Percentiles rank a stretch among this genome's conserved stretches.
Evolutionary conservation across 2,329 filamentous ascomycete genomes (phyloP).

Genomic region (Microcyclosporella mali): DNA sequence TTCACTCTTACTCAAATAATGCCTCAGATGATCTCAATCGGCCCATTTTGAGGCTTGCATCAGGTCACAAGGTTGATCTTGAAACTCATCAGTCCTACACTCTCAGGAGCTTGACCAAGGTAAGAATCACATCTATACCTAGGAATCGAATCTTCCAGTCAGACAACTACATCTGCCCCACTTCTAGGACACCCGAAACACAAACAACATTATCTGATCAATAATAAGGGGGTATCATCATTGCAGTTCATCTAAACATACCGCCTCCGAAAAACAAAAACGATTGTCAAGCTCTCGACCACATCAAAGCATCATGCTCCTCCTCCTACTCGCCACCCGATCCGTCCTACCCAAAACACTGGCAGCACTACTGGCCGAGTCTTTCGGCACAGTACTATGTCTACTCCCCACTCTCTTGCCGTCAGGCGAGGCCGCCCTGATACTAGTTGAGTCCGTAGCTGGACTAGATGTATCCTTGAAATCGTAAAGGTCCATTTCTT

Average conservation of each 20-base stretch:
- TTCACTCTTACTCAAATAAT: too few relatives aligned
- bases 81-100: too few relatives aligned
- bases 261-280: background rate
- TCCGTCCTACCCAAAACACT: background rate
- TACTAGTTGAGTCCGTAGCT: conserved; percentile 3
- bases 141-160: too few relatives aligned
- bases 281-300: background rate
- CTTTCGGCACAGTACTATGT: conserved; percentile 25
- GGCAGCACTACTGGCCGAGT: conserved; percentile 1
- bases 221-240: background rate
- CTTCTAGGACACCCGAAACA: too few relatives aligned
- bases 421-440: background rate
- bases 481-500: conserved; percentile 31
- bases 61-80: too few relatives aligned
- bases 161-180: too few relatives aligned
- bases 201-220: background rate
- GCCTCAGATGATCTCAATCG: too few relatives aligned
- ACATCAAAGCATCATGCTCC: conserved; percentile 32
- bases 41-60: too few relatives aligned
- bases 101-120: too few relatives aligned
- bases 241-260: too few relatives aligned
- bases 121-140: too few relatives aligned
- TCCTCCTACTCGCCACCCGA: conserved; percentile 28
- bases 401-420: conserved; percentile 13
- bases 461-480: conserved; percentile 30